Conservation (phyloP, 169 alveolate species). For the Eimeria tenella region DNA sequence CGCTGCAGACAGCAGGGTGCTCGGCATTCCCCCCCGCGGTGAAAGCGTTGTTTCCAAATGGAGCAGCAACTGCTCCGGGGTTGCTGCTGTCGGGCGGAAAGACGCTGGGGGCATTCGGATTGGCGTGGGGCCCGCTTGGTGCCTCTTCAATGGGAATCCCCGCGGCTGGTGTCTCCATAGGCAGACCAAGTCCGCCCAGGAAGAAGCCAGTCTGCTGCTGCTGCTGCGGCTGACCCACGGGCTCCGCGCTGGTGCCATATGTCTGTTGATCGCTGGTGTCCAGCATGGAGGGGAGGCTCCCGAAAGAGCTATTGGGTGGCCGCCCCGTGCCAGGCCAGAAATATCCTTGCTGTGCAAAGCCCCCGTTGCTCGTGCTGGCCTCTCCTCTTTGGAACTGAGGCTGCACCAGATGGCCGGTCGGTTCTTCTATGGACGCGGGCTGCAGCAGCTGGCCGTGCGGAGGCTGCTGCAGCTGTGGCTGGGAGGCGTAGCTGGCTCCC, state of each 20-base stretch:
- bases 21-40: slow-evolving; percentile 13
- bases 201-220: slow-evolving; percentile 2
- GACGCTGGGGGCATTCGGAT: not conserved
- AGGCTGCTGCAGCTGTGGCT: slow-evolving; percentile 15
- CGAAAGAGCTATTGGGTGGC: not conserved
- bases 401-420: slow-evolving; percentile 1
- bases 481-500: not conserved
- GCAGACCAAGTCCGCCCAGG: not conserved
- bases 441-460: slow-evolving; percentile 39
- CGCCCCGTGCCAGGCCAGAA: slow-evolving; percentile 11
- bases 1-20: slow-evolving; percentile 6
- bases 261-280: slow-evolving; percentile 7
- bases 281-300: not conserved
- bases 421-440: not conserved
- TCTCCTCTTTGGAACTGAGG: slow-evolving; percentile 22
- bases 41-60: not conserved
- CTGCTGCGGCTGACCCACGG: not conserved
- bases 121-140: not conserved
- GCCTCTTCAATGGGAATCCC: slow-evolving; percentile 5
- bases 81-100: slow-evolving; percentile 1
- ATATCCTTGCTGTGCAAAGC: not conserved
- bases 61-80: not conserved
- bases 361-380: not conserved
- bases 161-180: slow-evolving; percentile 1
- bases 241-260: not conserved